Evolutionary conservation across 768 basidiomycete species (phyloP).

Genomic region (Hygrocybe coccinea): DNA sequence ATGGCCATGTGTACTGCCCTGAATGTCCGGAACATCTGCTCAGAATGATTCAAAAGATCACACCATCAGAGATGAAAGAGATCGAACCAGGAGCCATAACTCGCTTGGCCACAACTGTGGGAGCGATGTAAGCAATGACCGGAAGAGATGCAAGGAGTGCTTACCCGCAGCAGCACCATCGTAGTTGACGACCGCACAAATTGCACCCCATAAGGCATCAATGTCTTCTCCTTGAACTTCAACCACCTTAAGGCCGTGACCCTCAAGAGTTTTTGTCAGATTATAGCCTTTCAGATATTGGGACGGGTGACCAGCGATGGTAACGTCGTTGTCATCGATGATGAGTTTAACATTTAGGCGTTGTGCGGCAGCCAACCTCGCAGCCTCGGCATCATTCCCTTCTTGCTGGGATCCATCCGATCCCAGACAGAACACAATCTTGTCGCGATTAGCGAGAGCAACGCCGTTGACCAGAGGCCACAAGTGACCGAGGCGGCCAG

Average conservation of each 20-base stretch:
- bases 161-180: constrained; percentile 76
- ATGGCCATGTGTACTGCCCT: constrained; percentile 77
- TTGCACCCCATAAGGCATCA: constrained; percentile 67
- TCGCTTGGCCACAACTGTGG: constrained; percentile 63
- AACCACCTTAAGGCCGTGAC: constrained; percentile 77
- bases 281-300: constrained; percentile 79
- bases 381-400: constrained; percentile 87
- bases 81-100: constrained; percentile 49
- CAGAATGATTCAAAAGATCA: neutral
- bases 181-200: constrained; percentile 50
- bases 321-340: constrained; percentile 89
- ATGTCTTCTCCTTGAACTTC: constrained; percentile 74
- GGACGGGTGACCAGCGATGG: constrained; percentile 88
- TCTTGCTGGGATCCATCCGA: constrained; percentile 92
- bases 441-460: constrained; percentile 71
- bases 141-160: constrained; percentile 14
- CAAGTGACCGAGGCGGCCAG: constrained; percentile 88
- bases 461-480: constrained; percentile 86
- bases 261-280: constrained; percentile 64
- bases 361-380: constrained; percentile 80
- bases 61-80: neutral
- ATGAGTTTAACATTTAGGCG: constrained; percentile 78
- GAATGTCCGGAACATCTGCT: constrained; percentile 57
- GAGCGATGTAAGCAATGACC: neutral
- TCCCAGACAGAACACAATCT: constrained; percentile 76